Conservation (phyloP, 1,284 basidiomycete genomes). For the Leucocoprinus gongylophorus region DNA sequence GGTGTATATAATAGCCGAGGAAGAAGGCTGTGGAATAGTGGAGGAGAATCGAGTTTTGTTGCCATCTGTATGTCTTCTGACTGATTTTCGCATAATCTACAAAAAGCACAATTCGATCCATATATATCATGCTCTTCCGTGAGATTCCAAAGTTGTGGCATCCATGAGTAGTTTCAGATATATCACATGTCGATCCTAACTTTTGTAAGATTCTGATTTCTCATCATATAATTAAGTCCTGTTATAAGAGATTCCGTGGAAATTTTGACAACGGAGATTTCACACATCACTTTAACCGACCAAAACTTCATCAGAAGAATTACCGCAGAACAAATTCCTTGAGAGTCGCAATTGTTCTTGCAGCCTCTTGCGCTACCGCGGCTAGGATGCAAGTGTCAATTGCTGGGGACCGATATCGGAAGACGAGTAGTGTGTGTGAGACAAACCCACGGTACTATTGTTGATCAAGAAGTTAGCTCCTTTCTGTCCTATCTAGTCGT, state of each 20-base stretch:
- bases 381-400: not conserved
- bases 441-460: not conserved
- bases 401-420: not conserved
- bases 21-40: too few species aligned
- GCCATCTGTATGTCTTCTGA: too few species aligned
- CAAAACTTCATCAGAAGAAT: not conserved
- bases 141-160: too few species aligned
- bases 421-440: not conserved
- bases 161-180: too few species aligned
- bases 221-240: not conserved
- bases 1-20: too few species aligned
- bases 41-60: too few species aligned
- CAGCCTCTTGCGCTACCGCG: not conserved
- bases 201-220: too few species aligned
- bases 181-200: too few species aligned
- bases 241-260: not conserved
- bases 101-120: too few species aligned
- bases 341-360: conserved; percentile 1
- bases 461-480: not conserved
- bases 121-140: too few species aligned
- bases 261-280: not conserved
- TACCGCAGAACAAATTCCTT: not conserved
- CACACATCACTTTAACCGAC: not conserved
- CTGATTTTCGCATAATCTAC: too few species aligned
- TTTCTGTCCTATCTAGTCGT: conserved; percentile 7